Conservation (phyloP, 345 rosid species). For the Excoecaria cochinchinensis region DNA sequence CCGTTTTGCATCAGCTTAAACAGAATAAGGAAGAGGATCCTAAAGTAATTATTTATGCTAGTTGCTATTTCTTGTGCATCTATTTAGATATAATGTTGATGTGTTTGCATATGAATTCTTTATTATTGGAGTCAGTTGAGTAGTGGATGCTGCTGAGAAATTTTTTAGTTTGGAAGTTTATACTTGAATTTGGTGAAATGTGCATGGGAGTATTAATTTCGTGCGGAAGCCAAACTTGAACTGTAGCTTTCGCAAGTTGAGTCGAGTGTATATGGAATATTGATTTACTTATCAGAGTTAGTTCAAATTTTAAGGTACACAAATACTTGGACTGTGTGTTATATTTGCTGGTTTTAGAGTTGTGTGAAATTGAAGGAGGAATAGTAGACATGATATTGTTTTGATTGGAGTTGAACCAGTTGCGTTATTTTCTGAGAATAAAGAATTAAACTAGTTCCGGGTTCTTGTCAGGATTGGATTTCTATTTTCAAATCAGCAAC, state of each 20-base stretch:
- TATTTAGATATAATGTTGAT: background rate
- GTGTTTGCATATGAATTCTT: background rate
- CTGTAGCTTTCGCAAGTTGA: background rate
- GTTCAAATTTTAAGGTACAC: background rate
- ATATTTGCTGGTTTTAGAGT: background rate
- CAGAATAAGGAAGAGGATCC: slow-evolving; percentile 73
- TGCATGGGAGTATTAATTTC: background rate
- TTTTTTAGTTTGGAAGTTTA: background rate
- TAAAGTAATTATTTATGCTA: slow-evolving; percentile 44
- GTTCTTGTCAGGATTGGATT: background rate
- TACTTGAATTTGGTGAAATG: background rate
- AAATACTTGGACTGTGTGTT: background rate
- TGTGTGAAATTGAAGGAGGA: background rate
- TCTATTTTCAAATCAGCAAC: background rate
- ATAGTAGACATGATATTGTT: background rate
- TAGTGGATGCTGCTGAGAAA: background rate
- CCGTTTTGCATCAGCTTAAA: slow-evolving; percentile 57
- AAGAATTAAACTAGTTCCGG: background rate
- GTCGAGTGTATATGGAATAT: background rate
- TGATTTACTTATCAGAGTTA: background rate
- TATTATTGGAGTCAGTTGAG: background rate
- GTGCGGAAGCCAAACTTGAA: background rate
- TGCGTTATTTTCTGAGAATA: background rate
- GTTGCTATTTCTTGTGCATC: background rate
- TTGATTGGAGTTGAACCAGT: background rate